Evolutionary conservation across 495 filamentous ascomycete species (phyloP).

Genomic region (Pyrenula massariospora): DNA sequence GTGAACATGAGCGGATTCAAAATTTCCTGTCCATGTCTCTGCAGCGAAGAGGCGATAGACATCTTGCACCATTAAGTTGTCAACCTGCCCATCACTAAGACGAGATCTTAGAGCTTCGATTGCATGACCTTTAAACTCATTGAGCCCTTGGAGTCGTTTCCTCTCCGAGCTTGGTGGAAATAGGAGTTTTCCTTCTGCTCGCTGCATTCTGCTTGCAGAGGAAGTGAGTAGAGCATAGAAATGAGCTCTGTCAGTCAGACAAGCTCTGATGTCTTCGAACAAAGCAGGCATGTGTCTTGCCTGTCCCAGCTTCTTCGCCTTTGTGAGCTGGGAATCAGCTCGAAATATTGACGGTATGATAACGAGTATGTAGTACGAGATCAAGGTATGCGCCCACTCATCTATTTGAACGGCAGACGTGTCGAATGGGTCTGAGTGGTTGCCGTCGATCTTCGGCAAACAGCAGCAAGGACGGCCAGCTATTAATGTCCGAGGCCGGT

Average conservation of each 20-base stretch:
- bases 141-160: neutral
- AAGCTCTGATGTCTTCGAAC: neutral
- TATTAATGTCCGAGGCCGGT: neutral
- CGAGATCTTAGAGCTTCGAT: neutral
- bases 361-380: neutral
- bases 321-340: neutral
- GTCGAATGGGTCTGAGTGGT: neutral
- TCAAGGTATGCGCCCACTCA: neutral
- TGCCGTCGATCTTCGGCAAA: neutral
- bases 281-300: neutral
- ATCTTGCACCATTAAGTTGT: neutral
- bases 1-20: neutral
- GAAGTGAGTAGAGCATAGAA: neutral
- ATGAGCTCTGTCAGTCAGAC: neutral
- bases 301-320: neutral
- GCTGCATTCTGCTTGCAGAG: neutral
- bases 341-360: neutral
- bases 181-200: neutral
- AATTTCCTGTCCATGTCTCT: neutral
- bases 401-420: neutral
- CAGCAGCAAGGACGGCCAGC: neutral
- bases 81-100: neutral
- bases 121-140: neutral
- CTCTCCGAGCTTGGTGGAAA: neutral
- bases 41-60: neutral